Evolutionary conservation across 306 rosid genomes (phyloP).

Genomic region (Trifolium subterraneum): DNA sequence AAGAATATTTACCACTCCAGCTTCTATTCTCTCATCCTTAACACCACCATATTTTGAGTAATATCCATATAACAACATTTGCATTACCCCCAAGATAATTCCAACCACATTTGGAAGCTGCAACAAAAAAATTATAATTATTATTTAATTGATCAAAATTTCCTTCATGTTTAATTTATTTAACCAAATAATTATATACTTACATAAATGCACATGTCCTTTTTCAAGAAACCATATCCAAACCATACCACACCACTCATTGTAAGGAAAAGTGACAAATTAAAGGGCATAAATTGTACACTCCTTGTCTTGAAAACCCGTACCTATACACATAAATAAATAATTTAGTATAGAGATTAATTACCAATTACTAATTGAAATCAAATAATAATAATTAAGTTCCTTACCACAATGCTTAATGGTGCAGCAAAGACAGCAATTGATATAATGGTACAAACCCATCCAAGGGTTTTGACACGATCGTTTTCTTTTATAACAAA

Average conservation of each 20-base stretch:
- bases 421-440: slow-evolving; percentile 79
- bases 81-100: slow-evolving; percentile 61
- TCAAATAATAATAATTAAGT: background rate
- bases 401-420: slow-evolving; percentile 68
- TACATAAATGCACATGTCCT: slow-evolving; percentile 68
- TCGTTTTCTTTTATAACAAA: slow-evolving; percentile 28
- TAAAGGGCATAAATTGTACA: slow-evolving; percentile 75
- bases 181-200: slow-evolving; percentile 33
- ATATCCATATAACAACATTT: slow-evolving; percentile 67
- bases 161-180: background rate
- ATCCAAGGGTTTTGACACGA: slow-evolving; percentile 60
- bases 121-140: background rate
- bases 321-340: slow-evolving; percentile 44
- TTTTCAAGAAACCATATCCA: slow-evolving; percentile 57
- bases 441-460: slow-evolving; percentile 66
- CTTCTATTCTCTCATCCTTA: background rate
- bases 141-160: background rate
- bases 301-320: slow-evolving; percentile 72
- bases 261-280: slow-evolving; percentile 71
- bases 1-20: slow-evolving; percentile 8
- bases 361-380: background rate
- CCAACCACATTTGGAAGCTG: slow-evolving; percentile 80
- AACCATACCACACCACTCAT: slow-evolving; percentile 83
- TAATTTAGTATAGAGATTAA: background rate
- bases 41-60: slow-evolving; percentile 50